Evolutionary conservation across 306 rosid genomes (phyloP), one percentile per base, ranked within the genome.

Genomic region (Vicia faba): DNA sequence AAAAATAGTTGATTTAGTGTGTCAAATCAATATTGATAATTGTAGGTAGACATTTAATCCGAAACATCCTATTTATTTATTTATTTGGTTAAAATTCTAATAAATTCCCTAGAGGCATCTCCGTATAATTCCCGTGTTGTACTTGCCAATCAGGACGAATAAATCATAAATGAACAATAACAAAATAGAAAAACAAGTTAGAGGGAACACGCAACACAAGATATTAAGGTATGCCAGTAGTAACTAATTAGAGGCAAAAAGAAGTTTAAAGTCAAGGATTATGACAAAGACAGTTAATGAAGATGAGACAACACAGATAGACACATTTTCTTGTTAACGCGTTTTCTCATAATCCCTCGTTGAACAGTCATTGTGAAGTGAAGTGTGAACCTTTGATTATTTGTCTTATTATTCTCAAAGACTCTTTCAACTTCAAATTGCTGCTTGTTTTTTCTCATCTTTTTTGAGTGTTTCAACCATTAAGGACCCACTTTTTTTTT

Each of bases 331-430:
- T 14, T 35, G 3, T 3, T 23, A 38, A 74, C 76, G 83, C 79
- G 83, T 64, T 64, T 36, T 79, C 56, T 74, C 40, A 10, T 2
- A 5, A 1, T 28, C 36, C 71, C 14, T 8, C 19, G 13, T 54
- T 45, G 71, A 66, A 55, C 40, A 19, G 57, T 14, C 49, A 12
- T 11, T 28, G 0, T 69, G 59, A 56, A 45, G 44, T 75, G 16
- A 61, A 78, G 59, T 73, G 75, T 79, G 83, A 79, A 79, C 83
- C 75, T 13, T 25, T 5, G 18, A 25, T 26, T 26, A 26, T 26
- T 0, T 51, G 14, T 51, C 33, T 19, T 20, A 51, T 51, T 51
- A 51, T 51, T 51, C 58, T 14, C 58, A 5, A 54, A 60, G n/a
- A 46, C 54, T 54, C 15, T 10, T 74, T 41, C 38, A 50, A 64